These are phyloP conservation scores for Claviceps sorghi DNA, from an alignment of 2,329 filamentous ascomycete species.

Conservation along the genomic window DNA sequence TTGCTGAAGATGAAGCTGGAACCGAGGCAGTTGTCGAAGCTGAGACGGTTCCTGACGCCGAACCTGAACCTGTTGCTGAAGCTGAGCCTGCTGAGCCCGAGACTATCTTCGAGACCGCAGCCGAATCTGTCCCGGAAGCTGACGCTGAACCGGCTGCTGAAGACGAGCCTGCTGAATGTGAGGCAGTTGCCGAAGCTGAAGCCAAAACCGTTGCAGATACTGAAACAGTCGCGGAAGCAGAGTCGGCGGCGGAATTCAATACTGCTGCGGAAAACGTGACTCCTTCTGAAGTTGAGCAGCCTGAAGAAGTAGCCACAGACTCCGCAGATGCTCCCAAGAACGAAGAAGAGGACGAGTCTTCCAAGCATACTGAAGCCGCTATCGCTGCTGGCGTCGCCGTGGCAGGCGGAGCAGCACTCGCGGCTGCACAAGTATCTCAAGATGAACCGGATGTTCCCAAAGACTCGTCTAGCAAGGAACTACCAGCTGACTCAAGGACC, in stretches of 20 bases:
- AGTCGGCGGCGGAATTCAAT: not conserved
- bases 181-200: no score
- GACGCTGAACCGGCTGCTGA: not conserved
- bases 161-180: not conserved
- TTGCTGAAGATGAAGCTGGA: not conserved
- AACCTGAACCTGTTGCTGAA: not conserved
- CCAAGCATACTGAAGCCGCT: conserved; percentile 1
- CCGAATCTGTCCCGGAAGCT: not conserved
- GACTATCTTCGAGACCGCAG: not conserved
- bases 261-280: not conserved
- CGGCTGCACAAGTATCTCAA: not conserved
- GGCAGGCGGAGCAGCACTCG: conserved; percentile 4
- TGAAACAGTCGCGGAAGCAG: not conserved
- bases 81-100: not conserved
- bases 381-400: not conserved
- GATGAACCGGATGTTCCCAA: not conserved
- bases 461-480: not conserved
- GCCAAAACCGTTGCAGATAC: not conserved
- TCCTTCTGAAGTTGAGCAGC: not conserved
- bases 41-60: no score
- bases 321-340: not conserved
- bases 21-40: no score
- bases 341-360: not conserved
- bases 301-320: conserved; percentile 1
- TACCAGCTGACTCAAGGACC: conserved; percentile 10